Evolutionary conservation across 768 basidiomycete genomes (phyloP).

Genomic region (Calocybe gangraenosa): DNA sequence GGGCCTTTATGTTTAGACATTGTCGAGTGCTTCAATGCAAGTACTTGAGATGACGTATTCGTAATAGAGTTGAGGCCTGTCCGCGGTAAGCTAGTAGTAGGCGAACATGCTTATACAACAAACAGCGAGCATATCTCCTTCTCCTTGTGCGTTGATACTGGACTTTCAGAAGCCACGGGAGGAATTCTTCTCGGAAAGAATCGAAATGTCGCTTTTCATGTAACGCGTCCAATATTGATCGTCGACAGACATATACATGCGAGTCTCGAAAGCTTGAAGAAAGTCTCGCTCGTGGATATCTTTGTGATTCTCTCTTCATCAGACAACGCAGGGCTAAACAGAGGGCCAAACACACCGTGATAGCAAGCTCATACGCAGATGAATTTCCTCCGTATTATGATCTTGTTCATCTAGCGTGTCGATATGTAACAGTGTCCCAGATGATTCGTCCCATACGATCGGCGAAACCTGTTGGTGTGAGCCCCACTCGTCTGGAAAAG

Average conservation of each 20-base stretch:
- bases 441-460: slow-evolving; percentile 65
- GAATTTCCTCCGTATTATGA: slow-evolving; percentile 64
- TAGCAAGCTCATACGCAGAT: slow-evolving; percentile 72
- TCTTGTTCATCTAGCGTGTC: slow-evolving; percentile 70
- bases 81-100: background rate
- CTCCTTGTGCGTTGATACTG: slow-evolving; percentile 66
- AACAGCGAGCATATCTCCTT: slow-evolving; percentile 57
- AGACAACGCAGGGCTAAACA: slow-evolving; percentile 3
- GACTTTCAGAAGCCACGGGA: slow-evolving; percentile 89
- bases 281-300: slow-evolving; percentile 68
- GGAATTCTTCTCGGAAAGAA: slow-evolving; percentile 84
- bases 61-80: slow-evolving; percentile 44
- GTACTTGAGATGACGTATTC: slow-evolving; percentile 40
- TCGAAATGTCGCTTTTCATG: slow-evolving; percentile 67
- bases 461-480: slow-evolving; percentile 37
- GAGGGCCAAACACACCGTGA: slow-evolving; percentile 41
- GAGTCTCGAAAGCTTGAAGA: slow-evolving; percentile 75
- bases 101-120: slow-evolving; percentile 8
- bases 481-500: slow-evolving; percentile 67
- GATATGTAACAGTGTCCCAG: slow-evolving; percentile 66
- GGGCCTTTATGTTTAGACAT: slow-evolving; percentile 24
- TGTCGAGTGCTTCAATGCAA: slow-evolving; percentile 61
- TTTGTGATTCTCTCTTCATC: slow-evolving; percentile 20
- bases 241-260: slow-evolving; percentile 86
- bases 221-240: slow-evolving; percentile 67